A percentile compares a stretch with the other conserved stretches of the same genome.
phyloP scores from a whole-genome alignment of 2,329 filamentous ascomycete genomes.

The Stemphylium lycopersici region DNA sequence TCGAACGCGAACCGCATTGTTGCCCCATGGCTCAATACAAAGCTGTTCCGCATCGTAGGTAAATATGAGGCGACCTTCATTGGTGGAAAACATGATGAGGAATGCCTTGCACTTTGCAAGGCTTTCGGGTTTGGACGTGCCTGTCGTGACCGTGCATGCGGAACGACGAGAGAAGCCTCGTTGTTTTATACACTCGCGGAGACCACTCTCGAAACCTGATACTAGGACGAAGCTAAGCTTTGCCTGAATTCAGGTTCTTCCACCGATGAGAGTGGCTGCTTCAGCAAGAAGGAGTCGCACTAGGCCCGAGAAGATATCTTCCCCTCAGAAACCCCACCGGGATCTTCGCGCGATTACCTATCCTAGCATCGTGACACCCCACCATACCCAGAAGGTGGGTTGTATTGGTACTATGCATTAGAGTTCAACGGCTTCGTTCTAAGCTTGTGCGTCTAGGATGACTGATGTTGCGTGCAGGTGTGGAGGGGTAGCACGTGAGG shows the following conservation, averaged over 20 bases:
- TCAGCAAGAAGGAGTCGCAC: background rate
- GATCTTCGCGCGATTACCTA: background rate
- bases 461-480: too few species aligned
- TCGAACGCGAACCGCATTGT: conserved; percentile 56
- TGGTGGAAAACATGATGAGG: conserved; percentile 1
- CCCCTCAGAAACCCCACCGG: conserved; percentile 9
- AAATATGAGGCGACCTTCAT: conserved; percentile 56
- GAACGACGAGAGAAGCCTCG: background rate
- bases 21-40: conserved; percentile 58
- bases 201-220: background rate
- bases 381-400: too few species aligned
- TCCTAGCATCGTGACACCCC: too few species aligned
- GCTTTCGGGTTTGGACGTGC: background rate
- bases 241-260: background rate
- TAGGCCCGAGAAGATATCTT: background rate
- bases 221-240: background rate
- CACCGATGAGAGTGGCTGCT: background rate
- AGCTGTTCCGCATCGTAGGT: conserved; percentile 59
- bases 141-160: background rate
- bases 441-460: too few species aligned
- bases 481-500: too few species aligned
- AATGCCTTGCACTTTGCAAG: background rate
- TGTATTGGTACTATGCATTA: too few species aligned
- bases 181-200: conserved; percentile 1
- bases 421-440: too few species aligned